phyloP scores from a whole-genome alignment of 2,329 filamentous ascomycete genomes.

The Alternaria incomplexa region DNA sequence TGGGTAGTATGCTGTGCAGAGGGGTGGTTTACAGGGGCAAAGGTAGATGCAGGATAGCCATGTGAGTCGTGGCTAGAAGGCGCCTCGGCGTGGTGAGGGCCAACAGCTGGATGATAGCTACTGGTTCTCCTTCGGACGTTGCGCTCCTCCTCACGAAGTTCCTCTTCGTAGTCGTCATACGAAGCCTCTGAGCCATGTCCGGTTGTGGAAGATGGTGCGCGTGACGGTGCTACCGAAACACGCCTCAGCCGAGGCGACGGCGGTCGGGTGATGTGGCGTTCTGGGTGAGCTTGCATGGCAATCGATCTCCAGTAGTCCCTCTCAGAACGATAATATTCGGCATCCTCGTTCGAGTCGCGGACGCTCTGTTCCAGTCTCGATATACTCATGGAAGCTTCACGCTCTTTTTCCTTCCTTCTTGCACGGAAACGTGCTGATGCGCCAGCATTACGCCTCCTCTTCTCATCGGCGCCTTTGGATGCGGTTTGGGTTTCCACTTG shows the following conservation, averaged over 20 bases:
- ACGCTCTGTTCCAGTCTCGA: conserved; percentile 72
- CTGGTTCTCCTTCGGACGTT: conserved; percentile 48
- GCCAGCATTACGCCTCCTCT: conserved; percentile 82
- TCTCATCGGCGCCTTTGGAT: conserved; percentile 83
- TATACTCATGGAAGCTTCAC: conserved; percentile 72
- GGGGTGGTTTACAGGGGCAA: conserved; percentile 25
- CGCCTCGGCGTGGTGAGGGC: conserved; percentile 28
- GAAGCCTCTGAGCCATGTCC: conserved; percentile 39
- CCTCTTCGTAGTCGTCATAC: conserved; percentile 42
- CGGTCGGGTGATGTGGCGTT: conserved; percentile 54
- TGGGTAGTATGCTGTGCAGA: conserved; percentile 9
- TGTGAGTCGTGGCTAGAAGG: conserved; percentile 26
- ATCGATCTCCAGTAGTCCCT: conserved; percentile 68
- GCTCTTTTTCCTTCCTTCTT: conserved; percentile 82
- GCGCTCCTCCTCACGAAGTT: conserved; percentile 37
- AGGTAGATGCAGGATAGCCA: conserved; percentile 25
- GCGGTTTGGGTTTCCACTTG: conserved; percentile 81
- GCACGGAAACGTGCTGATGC: conserved; percentile 83
- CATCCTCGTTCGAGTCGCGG: conserved; percentile 70
- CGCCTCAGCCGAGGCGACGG: conserved; percentile 51
- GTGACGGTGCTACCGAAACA: conserved; percentile 37
- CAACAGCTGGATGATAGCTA: conserved; percentile 42
- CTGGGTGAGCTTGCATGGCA: conserved; percentile 62
- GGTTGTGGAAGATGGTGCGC: conserved; percentile 35
- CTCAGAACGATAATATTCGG: conserved; percentile 76